Percentiles rank a stretch among this genome's conserved stretches.
phyloP scores from a whole-genome alignment of 306 rosid species.

The Sechiopsis laciniata region DNA sequence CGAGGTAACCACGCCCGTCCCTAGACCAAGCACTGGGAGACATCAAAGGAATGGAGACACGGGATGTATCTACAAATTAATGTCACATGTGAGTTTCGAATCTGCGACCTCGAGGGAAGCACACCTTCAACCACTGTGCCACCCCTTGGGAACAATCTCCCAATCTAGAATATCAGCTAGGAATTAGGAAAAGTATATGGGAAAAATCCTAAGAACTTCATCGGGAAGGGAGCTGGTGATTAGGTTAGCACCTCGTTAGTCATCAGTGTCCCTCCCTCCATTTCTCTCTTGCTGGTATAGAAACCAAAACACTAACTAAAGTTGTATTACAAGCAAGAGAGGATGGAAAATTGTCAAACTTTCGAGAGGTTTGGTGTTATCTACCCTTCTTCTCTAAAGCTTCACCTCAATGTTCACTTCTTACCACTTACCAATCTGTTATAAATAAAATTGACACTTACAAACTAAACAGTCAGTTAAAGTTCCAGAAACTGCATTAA shows the following conservation, averaged over 20 bases:
- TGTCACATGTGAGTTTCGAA: too few relatives aligned
- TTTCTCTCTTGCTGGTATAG: neutral
- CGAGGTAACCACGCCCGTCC: too few relatives aligned
- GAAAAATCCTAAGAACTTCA: slow-evolving; percentile 9
- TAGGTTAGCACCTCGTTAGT: neutral
- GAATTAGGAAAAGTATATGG: neutral
- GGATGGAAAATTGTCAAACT: neutral
- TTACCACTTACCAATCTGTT: neutral
- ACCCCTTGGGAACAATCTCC: too few relatives aligned
- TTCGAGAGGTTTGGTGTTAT: neutral
- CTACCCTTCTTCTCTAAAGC: neutral
- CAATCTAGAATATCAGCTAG: neutral
- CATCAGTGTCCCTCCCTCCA: neutral
- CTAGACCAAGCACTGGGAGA: too few relatives aligned
- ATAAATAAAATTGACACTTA: neutral
- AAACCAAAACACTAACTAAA: slow-evolving; percentile 1
- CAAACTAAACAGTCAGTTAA: neutral
- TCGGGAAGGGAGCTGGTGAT: neutral
- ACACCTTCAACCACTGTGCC: too few relatives aligned
- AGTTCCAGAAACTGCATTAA: neutral
- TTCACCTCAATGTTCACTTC: neutral
- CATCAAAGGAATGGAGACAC: too few relatives aligned
- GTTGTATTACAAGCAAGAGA: slow-evolving; percentile 8
- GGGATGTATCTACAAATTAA: too few relatives aligned
- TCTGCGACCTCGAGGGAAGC: too few relatives aligned